Base-by-base conservation (phyloP, 306 rosid species). In the Oxytropis ochrocephala region DNA sequence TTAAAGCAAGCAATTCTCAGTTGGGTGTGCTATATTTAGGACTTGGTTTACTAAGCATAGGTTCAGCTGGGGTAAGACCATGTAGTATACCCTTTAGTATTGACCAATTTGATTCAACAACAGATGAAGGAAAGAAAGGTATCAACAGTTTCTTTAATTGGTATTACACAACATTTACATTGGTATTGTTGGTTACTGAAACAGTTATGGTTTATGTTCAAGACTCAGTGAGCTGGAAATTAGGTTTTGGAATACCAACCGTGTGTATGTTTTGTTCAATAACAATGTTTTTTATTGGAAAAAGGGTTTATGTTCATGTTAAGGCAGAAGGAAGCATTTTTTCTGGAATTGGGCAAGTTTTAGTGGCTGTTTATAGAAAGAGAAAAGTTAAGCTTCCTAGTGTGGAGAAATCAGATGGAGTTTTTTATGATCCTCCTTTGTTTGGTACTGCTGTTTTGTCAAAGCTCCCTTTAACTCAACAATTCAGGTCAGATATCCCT, bases 31-130 rank as follows among this genome's bases (percentile, higher is more conserved):
- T 89, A 18, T 0, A 84, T 19, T 0, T 84, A 52, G 91, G 88
- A 2, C 85, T 92, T 0, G 47, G 72, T 6, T 41, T 83, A 8
- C 12, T 92, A 53, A 75, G 79, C 39, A 70, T 87, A 6, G 96
- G 97, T 2, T 42, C 79, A 1, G 89, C 69, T 1, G 96, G 97
- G 7, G 76, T 91, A n/a, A 69, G 86, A n/a, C 95, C 95, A 7
- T 92, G 97, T 30, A 87, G 92, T 29, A 84, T 87, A 3, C 92
- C 97, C 0, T 89, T 92, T 57, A 94, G 96, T 2, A 79, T 89
- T 0, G 96, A 92, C 33, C 97, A 89, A 42, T 91, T 88, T 39
- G 89, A 91, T 7, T 77, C 78, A 8, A 76, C 84, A 0, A 85
- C 97, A 0, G 78, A 69, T 2, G 80, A 80, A 81, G 97, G 97